phyloP scores from a whole-genome alignment of 1,284 basidiomycete genomes.

The Laetiporus sulphureus region DNA sequence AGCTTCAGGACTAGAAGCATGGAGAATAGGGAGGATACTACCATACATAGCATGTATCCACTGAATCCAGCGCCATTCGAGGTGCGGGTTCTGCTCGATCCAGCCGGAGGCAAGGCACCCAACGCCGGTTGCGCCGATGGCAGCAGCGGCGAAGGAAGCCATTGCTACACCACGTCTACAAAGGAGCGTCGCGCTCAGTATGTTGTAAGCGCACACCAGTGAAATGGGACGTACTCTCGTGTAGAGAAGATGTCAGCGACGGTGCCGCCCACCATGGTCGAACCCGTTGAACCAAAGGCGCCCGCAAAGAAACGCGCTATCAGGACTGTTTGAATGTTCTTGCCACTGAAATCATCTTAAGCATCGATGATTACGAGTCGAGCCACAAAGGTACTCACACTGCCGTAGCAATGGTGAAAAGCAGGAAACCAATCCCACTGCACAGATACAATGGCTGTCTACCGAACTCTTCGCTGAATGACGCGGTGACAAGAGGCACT shows the following conservation, averaged over 20 bases:
- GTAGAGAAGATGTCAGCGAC: conserved; percentile 67
- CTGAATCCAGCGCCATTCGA: conserved; percentile 80
- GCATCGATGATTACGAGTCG: neutral
- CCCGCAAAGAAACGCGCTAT: conserved; percentile 64
- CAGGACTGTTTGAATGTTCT: conserved; percentile 66
- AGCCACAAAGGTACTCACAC: conserved; percentile 37
- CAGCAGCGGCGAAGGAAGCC: conserved; percentile 56
- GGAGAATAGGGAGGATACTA: neutral
- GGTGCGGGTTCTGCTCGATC: conserved; percentile 53
- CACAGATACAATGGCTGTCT: conserved; percentile 62
- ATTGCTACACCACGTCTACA: conserved; percentile 70
- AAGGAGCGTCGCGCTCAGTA: neutral
- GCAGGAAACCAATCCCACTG: conserved; percentile 46
- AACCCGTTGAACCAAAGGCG: conserved; percentile 59
- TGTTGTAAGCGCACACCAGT: neutral
- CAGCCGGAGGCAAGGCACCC: conserved; percentile 65
- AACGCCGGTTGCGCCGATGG: conserved; percentile 54
- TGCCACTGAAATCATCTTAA: conserved; percentile 32
- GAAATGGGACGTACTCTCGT: conserved; percentile 36
- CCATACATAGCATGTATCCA: conserved; percentile 69
- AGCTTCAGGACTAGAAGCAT: conserved; percentile 3
- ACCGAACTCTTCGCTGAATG: conserved; percentile 76
- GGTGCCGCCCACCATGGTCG: conserved; percentile 76
- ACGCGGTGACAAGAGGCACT: conserved; percentile 64
- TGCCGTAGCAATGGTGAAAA: conserved; percentile 57